Base-by-base conservation (phyloP, 495 filamentous ascomycete species). In the Penicillium samsonianum region DNA sequence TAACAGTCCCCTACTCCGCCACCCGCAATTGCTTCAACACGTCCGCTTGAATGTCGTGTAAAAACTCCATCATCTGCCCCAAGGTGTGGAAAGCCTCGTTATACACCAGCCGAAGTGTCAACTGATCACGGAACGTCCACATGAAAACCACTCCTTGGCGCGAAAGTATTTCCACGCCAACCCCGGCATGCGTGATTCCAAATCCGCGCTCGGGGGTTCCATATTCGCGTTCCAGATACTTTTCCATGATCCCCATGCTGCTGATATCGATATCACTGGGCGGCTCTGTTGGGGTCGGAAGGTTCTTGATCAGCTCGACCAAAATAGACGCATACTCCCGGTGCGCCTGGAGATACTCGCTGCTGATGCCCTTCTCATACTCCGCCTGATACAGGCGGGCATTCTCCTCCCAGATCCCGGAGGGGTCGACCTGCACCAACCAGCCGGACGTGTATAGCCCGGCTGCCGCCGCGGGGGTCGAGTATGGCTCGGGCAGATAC, bases 191-290 rank as follows among this genome's bases (percentile, higher is more conserved):
- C 11, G 31, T 30, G 23, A 73, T 56, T 33, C 59, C 60, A 25
- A 73, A 44, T 22, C 57, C 58, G 26, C 58, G 41, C 42, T 65
- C 55, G 9, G 59, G 20, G 30, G 61, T 60, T 22, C 68, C 64
- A 40, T 65, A 65, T 16, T 58, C 63, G 46, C 59, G 60, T 26
- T 52, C 44, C 41, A 72, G 37, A 28, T 67, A 53, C 33, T 58
- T 63, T 33, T 70, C 67, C 35, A 57, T 61, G 17, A 60, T 54
- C 23, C 58, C 61, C 9, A 72, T 37, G 42, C 65, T 68, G 55
- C 61, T 65, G 56, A 72, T 72, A 55, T 72, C 69, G 14, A 71
- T 54, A 31, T 69, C 69, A 28, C 67, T 74, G 14, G 64, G 61
- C 35, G 60, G 62, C 17, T 40, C 52, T 12, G 35, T 46, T 20